Base-by-base conservation (phyloP, 495 filamentous ascomycete genomes). In the Pyronema domesticum region DNA sequence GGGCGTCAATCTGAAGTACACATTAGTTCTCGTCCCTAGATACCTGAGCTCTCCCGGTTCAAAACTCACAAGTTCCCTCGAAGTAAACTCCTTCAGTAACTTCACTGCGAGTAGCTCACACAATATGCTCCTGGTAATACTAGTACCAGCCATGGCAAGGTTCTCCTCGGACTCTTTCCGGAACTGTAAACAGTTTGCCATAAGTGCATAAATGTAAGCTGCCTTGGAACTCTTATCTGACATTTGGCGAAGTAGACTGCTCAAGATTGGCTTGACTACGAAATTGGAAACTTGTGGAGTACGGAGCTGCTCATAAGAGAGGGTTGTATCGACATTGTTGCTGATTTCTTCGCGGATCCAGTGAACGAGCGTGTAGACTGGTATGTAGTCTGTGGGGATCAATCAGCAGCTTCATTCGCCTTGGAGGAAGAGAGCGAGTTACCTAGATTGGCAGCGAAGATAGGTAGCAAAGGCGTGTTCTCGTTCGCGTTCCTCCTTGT, bases 211-310 rank as follows among this genome's bases (percentile, higher is more conserved):
- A 36, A 95, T 65, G 1, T 86, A 91, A 9, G 82, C 89, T 11
- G 11, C 19, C 40, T 83, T 79, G 11, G 82, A 86, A 59, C 94
- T 86, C 67, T 93, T 84, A 15, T 81, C 78, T 60, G 87, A 82
- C 57, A 88, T 84, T 67, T 87, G 86, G 23, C 23, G 23, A 71
- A 79, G 76, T 47, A 62, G 46, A 9, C 40, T 51, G 47, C 54
- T 55, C 0, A 62, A 54, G 37, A 83, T 80, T 2, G 89, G 89
- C 71, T 94, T 96, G 60, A 95, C 75, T 18, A 96, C 74, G 65
- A 96, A 96, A 67, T 93, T 87, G 13, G 86, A 94, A 36, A 96
- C 82, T 65, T 96, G 89, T 6, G 89, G 89, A 8, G 89, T 93
- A 48, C 89, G 78, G 57, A 96, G 72, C 68, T 96, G 89, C 56